Evolutionary conservation across 2,329 filamentous ascomycete species (phyloP).

Genomic region (Zymoseptoria ardabiliae): DNA sequence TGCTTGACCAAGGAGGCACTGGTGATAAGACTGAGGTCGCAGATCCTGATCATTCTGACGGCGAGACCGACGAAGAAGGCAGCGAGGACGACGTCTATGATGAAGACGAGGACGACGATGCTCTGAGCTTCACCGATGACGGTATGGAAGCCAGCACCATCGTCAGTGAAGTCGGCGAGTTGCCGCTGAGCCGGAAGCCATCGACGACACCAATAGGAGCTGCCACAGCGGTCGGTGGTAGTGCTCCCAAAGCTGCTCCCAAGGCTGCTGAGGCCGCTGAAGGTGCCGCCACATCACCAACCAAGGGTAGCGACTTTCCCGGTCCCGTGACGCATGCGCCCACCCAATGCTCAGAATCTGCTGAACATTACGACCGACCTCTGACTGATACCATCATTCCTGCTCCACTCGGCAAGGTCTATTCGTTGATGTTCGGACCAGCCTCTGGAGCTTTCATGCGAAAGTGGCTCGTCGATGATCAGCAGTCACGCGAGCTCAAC

Average conservation of each 20-base stretch:
- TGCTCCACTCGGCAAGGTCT: slow-evolving; percentile 86
- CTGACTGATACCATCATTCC: slow-evolving; percentile 79
- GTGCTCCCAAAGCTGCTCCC: slow-evolving; percentile 31
- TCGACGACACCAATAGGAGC: slow-evolving; percentile 48
- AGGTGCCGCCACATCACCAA: slow-evolving; percentile 34
- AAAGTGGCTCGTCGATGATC: slow-evolving; percentile 77
- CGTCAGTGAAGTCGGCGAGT: slow-evolving; percentile 44
- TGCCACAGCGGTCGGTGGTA: slow-evolving; percentile 8
- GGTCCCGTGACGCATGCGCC: slow-evolving; percentile 74
- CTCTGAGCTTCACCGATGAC: slow-evolving; percentile 54
- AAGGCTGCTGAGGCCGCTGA: slow-evolving; percentile 28
- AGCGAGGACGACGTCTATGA: slow-evolving; percentile 75
- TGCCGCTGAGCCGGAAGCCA: slow-evolving; percentile 58
- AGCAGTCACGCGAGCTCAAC: slow-evolving; percentile 82
- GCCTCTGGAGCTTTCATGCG: slow-evolving; percentile 73
- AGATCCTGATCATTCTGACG: slow-evolving; percentile 49
- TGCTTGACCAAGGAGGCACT: slow-evolving; percentile 65
- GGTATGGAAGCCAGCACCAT: slow-evolving; percentile 43
- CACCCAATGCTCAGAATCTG: slow-evolving; percentile 75
- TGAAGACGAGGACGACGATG: slow-evolving; percentile 60
- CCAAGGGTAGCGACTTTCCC: slow-evolving; percentile 61
- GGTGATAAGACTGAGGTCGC: slow-evolving; percentile 89
- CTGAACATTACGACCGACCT: slow-evolving; percentile 74
- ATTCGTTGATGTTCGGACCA: slow-evolving; percentile 78
- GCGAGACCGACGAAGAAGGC: slow-evolving; percentile 53